Conservation (phyloP, 108 stramenopile genomes). For the Skeletonema menzelii region DNA sequence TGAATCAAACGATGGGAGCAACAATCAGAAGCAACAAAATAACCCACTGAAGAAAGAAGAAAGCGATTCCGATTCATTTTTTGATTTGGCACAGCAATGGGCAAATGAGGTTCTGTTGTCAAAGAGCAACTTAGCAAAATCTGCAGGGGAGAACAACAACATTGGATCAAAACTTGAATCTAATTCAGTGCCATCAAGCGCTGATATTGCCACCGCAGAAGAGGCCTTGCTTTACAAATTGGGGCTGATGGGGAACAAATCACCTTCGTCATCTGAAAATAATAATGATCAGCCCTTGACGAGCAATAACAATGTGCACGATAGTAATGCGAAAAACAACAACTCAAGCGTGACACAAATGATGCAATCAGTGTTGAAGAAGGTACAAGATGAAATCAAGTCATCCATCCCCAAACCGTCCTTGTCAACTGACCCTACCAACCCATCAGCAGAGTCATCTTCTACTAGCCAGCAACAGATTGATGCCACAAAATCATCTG, state of each 20-base stretch:
- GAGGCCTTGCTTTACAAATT: not conserved
- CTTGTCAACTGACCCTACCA: not conserved
- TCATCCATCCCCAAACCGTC: conserved; percentile 1
- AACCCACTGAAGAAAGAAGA: not conserved
- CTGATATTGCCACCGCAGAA: not conserved
- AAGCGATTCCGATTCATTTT: conserved; percentile 14
- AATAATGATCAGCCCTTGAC: not conserved
- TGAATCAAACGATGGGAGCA: not conserved
- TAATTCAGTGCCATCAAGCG: not conserved
- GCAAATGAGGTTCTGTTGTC: conserved; percentile 15
- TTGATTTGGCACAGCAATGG: conserved; percentile 46
- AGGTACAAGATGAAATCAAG: conserved; percentile 14
- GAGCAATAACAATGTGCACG: not conserved
- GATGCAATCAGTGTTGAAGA: conserved; percentile 5
- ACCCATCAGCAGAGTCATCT: not conserved
- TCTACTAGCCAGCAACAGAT: not conserved
- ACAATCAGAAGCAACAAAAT: not conserved
- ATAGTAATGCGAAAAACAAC: not conserved
- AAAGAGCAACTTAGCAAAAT: not conserved
- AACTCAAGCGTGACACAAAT: not conserved
- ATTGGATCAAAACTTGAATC: not conserved
- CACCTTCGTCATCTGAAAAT: not conserved
- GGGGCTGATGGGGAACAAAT: not conserved
- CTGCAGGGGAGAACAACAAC: not conserved
- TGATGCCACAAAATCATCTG: conserved; percentile 7